These are phyloP conservation scores for Euryodendron excelsum DNA, from an alignment of 148 eudicot species.

Conservation along the genomic window DNA sequence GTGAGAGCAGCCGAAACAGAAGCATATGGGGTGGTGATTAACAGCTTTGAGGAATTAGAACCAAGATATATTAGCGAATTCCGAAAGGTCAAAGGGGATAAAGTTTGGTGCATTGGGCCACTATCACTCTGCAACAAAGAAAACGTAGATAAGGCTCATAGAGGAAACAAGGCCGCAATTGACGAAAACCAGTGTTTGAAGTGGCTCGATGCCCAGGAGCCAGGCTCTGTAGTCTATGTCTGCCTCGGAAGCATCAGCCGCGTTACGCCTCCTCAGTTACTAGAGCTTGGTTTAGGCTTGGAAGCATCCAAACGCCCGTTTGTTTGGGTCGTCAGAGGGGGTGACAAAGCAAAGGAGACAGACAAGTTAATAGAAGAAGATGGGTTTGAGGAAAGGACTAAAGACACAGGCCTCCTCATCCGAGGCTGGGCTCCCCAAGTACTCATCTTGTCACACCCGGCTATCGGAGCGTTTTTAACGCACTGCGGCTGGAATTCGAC, in stretches of 20 bases:
- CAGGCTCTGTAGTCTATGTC: constrained; percentile 17
- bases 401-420: constrained; percentile 2
- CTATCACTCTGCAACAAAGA: constrained; percentile 37
- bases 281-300: constrained; percentile 17
- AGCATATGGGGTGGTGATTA: constrained; percentile 20
- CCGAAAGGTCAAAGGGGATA: constrained; percentile 5
- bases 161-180: constrained; percentile 34
- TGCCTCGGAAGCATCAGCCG: constrained; percentile 22
- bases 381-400: constrained; percentile 21
- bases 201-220: constrained; percentile 36
- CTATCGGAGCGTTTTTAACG: neutral
- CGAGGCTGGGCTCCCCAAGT: constrained; percentile 15
- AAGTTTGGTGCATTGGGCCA: constrained; percentile 42
- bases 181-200: constrained; percentile 24
- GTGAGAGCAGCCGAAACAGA: neutral
- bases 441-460: constrained; percentile 7
- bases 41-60: constrained; percentile 26
- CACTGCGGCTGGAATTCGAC: constrained; percentile 16
- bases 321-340: constrained; percentile 23
- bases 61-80: constrained; percentile 2
- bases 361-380: constrained; percentile 18
- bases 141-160: constrained; percentile 21
- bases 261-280: constrained; percentile 10
- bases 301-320: constrained; percentile 19
- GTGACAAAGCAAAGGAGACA: neutral